Conservation (phyloP, 2,329 filamentous ascomycete species). For the Bipolaris zeicola region DNA sequence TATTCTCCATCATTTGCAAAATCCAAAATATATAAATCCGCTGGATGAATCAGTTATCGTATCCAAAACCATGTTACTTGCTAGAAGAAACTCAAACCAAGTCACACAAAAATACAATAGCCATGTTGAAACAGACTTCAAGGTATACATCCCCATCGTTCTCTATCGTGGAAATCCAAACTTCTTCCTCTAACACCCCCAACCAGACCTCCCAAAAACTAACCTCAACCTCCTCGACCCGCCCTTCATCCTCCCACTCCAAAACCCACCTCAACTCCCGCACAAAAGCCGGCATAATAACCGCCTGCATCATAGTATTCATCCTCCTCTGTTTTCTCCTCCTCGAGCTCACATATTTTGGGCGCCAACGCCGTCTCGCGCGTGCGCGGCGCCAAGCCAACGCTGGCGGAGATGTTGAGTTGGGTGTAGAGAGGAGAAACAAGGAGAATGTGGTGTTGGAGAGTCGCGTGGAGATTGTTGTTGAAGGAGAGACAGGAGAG, state of each 20-base stretch:
- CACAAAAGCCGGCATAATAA: constrained; percentile 13
- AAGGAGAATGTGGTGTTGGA: constrained; percentile 36
- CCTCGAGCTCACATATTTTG: constrained; percentile 24
- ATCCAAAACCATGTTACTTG: too few relatives aligned
- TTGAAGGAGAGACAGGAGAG: constrained; percentile 19
- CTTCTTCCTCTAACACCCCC: too few relatives aligned
- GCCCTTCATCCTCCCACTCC: not conserved
- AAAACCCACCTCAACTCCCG: constrained; percentile 6
- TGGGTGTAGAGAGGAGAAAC: constrained; percentile 15
- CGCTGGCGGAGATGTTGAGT: not conserved
- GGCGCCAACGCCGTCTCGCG: constrained; percentile 22
- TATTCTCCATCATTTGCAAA: too few relatives aligned
- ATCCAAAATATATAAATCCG: too few relatives aligned
- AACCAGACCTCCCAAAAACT: not conserved
- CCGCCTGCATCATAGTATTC: constrained; percentile 9
- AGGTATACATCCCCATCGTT: too few relatives aligned
- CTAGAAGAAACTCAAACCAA: too few relatives aligned
- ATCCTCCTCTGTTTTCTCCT: constrained; percentile 15
- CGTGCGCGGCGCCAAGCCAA: constrained; percentile 31
- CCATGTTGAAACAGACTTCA: too few relatives aligned
- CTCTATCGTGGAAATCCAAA: too few relatives aligned
- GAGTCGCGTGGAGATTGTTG: constrained; percentile 31
- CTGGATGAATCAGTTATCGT: too few relatives aligned
- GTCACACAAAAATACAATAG: too few relatives aligned
- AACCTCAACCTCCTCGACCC: not conserved